Base-by-base conservation (phyloP, 1,284 basidiomycete genomes). In the Sphagnurus paluster region DNA sequence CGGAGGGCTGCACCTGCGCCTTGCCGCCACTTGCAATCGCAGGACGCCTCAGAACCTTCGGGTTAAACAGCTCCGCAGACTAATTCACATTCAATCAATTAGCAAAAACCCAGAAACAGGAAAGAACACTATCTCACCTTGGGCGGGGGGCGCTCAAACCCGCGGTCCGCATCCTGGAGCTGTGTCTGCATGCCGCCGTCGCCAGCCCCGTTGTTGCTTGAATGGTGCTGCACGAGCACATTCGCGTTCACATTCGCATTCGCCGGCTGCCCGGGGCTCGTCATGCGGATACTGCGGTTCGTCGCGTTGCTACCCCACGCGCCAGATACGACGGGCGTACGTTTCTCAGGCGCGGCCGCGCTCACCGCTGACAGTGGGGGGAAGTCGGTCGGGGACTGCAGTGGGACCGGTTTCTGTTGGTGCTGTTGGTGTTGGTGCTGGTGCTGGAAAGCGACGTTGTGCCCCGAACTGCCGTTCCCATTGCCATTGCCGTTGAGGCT, bases 251-350 rank as follows among this genome's bases (percentile, higher is more conserved):
- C n/a, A n/a, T n/a, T n/a, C n/a, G n/a, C n/a, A n/a, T n/a, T n/a
- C n/a, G n/a, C n/a, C n/a, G 44, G 56, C 8, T 55, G 59, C 17
- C 54, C 58, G n/a, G 52, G 48, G n/a, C 51, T 56, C 38, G 78
- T 70, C 49, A 68, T 66, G 40, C 85, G 71, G 50, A 81, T 71
- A n/a, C 80, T 73, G 9, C 80, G 73, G 23, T 69, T 68, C 23
- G 70, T 69, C 16, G 75, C 68, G n/a, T 75, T 62, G 52, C 80
- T 84, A n/a, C 76, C 79, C 86, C 86, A 88, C 20, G 81, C 85
- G 24, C 84, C 83, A 24, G 72, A 70, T 3, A 74, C 74, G 1
- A 70, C 67, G 3, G 79, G 76, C 10, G 65, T 55, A 21, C 77
- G 63, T 56, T 76, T 81, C 60, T 82, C 79, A 16, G 67, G 59